Percentiles rank a stretch among this genome's conserved stretches.
Evolutionary conservation across 176 grass and related monocot species (phyloP).

Genomic region (Ensete ventricosum): DNA sequence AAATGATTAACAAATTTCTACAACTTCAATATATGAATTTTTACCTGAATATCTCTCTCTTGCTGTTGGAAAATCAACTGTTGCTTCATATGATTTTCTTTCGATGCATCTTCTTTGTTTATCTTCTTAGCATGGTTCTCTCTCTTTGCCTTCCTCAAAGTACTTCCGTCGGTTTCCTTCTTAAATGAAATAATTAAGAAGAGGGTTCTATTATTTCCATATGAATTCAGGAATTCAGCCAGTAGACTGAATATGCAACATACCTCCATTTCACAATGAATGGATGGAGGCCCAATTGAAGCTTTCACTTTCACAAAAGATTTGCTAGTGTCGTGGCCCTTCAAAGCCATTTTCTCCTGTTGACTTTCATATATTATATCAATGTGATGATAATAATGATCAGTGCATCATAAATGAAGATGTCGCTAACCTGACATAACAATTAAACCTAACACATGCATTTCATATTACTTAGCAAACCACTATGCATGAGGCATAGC

Average conservation of each 20-base stretch:
- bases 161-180: conserved; percentile 40
- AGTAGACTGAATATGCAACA: neutral
- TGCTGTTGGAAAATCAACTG: conserved; percentile 62
- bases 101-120: conserved; percentile 45
- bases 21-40: neutral
- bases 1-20: conserved; percentile 6
- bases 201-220: neutral
- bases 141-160: conserved; percentile 51
- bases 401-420: neutral
- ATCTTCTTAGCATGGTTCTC: neutral
- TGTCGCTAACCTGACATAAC: no score
- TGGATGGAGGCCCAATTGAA: conserved; percentile 37
- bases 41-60: conserved; percentile 73
- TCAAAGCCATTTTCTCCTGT: conserved; percentile 69
- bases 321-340: conserved; percentile 47
- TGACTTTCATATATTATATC: neutral
- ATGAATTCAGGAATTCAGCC: neutral
- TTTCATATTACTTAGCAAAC: neutral
- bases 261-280: conserved; percentile 59
- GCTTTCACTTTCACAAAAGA: conserved; percentile 86
- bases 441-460: neutral
- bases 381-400: neutral
- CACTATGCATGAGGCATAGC: neutral
- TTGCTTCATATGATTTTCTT: conserved; percentile 59
- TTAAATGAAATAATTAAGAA: conserved; percentile 22